A percentile compares a stretch with the other conserved stretches of the same genome.
phyloP scores from a whole-genome alignment of 768 basidiomycete species.

The Panaeolus papilionaceus region DNA sequence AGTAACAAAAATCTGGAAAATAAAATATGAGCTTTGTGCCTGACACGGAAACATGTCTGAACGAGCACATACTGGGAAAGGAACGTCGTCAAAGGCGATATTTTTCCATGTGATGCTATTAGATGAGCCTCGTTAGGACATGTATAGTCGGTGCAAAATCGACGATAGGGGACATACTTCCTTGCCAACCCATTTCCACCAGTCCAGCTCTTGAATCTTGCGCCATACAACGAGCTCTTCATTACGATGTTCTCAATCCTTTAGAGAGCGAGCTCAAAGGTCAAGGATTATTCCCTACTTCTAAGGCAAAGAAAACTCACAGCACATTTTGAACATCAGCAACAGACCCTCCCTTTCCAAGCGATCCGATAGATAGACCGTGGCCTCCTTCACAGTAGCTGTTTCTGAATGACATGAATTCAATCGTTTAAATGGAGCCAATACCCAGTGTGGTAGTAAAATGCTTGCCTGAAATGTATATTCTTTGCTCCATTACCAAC shows the following conservation, averaged over 20 bases:
- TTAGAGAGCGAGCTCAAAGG: background rate
- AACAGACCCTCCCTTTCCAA: conserved; percentile 50
- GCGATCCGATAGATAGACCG: conserved; percentile 63
- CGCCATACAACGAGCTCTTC: conserved; percentile 59
- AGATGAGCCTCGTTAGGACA: background rate
- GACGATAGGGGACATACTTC: conserved; percentile 44
- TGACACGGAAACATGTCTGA: background rate
- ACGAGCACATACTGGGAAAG: conserved; percentile 53
- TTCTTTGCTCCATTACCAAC: conserved; percentile 62
- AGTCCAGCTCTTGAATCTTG: conserved; percentile 74
- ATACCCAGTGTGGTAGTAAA: background rate
- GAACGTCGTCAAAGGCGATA: conserved; percentile 56
- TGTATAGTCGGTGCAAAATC: background rate
- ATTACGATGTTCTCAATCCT: conserved; percentile 54
- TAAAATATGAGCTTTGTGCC: background rate
- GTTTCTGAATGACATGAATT: conserved; percentile 38
- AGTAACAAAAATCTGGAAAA: conserved; percentile 59
- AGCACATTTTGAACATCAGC: conserved; percentile 63
- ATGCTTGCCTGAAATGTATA: conserved; percentile 51
- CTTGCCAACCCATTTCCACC: conserved; percentile 63
- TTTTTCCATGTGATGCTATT: conserved; percentile 63
- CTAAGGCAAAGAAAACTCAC: conserved; percentile 38
- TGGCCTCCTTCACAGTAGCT: conserved; percentile 64
- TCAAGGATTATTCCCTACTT: background rate
- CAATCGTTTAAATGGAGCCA: background rate